Evolutionary conservation across 495 filamentous ascomycete genomes (phyloP).

Genomic region (Hypoxylon fuscum): DNA sequence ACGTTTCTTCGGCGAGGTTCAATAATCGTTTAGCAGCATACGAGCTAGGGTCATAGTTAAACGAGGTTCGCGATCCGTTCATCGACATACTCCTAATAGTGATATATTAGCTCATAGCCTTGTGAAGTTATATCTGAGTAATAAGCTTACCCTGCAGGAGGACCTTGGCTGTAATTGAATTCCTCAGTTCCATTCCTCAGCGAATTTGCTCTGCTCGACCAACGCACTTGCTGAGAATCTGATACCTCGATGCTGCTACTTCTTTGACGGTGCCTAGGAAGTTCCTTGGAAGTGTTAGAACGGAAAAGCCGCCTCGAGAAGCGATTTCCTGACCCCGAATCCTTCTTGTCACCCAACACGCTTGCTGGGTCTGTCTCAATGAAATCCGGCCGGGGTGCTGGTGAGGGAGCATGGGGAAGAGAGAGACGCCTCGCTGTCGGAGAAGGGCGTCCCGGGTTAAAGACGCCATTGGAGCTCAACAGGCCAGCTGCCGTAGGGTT

Average conservation of each 20-base stretch:
- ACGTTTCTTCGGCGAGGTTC: conserved; percentile 49
- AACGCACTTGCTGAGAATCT: conserved; percentile 17
- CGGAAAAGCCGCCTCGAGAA: conserved; percentile 32
- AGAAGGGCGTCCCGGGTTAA: conserved; percentile 37
- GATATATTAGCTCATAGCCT: conserved; percentile 15
- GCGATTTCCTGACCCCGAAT: conserved; percentile 11
- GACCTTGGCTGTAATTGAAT: conserved; percentile 27
- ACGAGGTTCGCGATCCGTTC: conserved; percentile 47
- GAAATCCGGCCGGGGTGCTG: conserved; percentile 29
- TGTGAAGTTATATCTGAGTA: neutral
- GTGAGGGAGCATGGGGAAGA: conserved; percentile 31
- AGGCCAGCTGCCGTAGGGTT: conserved; percentile 57
- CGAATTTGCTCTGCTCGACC: conserved; percentile 23
- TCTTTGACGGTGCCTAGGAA: conserved; percentile 11
- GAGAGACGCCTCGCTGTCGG: conserved; percentile 44
- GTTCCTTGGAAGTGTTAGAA: conserved; percentile 31
- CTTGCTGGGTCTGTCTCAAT: conserved; percentile 12
- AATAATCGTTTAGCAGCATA: conserved; percentile 55
- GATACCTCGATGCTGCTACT: conserved; percentile 24
- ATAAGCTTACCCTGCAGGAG: conserved; percentile 24
- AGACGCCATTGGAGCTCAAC: conserved; percentile 49
- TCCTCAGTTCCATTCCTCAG: conserved; percentile 27
- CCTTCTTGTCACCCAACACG: conserved; percentile 10
- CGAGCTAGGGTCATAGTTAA: conserved; percentile 52
- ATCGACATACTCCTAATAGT: conserved; percentile 37